Conservation (phyloP, 257 asterid species). For the Voacanga thouarsii region DNA sequence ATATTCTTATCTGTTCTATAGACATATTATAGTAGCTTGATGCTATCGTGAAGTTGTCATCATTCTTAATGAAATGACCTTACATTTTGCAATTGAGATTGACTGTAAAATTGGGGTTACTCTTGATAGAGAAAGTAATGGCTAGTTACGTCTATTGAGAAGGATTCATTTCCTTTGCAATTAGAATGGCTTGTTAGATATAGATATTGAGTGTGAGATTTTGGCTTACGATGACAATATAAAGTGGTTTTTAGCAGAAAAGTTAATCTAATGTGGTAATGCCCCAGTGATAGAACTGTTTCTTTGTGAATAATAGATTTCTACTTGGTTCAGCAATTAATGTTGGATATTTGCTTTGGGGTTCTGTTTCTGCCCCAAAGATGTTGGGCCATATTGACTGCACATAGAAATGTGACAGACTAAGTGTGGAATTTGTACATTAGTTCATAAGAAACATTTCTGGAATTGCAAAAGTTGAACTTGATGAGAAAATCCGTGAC, state of each 20-base stretch:
- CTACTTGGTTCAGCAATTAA: not conserved
- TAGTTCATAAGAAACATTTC: not conserved
- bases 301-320: not conserved
- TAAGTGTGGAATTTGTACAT: not conserved
- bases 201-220: not conserved
- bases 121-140: not conserved
- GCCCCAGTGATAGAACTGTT: not conserved
- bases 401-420: not conserved
- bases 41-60: not conserved
- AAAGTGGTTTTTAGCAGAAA: not conserved
- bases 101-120: not conserved
- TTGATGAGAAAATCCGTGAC: not conserved
- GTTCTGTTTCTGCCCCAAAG: not conserved
- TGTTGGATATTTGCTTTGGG: not conserved
- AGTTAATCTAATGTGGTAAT: not conserved
- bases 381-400: not conserved
- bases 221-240: not conserved
- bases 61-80: not conserved
- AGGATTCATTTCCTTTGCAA: not conserved
- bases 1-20: no score
- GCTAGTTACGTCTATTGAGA: not conserved
- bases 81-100: not conserved
- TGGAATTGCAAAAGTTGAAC: not conserved
- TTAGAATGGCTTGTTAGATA: not conserved
- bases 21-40: not conserved